Evolutionary conservation across 805 yeast species (phyloP).

Genomic region (Barnettozyma sp.): DNA sequence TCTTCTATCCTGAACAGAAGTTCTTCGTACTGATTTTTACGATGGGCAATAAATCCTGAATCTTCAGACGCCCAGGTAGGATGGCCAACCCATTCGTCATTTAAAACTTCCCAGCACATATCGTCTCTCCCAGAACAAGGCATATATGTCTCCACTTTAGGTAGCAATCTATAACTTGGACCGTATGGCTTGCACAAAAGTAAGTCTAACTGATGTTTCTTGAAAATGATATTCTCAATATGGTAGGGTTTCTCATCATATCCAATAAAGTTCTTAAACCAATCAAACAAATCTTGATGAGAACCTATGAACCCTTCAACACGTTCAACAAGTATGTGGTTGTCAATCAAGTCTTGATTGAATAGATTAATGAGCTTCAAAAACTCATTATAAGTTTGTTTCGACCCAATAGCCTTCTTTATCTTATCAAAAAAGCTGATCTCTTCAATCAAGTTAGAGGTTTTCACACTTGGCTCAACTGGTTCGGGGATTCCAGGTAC

Average conservation of each 20-base stretch:
- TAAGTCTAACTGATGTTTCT: constrained; percentile 86
- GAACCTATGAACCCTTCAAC: constrained; percentile 82
- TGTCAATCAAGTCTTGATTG: constrained; percentile 86
- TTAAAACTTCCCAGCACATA: constrained; percentile 97
- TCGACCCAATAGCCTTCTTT: constrained; percentile 80
- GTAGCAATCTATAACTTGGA: constrained; percentile 87
- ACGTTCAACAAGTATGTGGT: constrained; percentile 70
- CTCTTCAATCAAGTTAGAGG: constrained; percentile 71
- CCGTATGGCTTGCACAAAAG: constrained; percentile 91
- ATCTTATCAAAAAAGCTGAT: constrained; percentile 87
- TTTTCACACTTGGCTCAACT: constrained; percentile 46
- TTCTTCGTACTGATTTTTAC: constrained; percentile 97
- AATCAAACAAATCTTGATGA: constrained; percentile 68
- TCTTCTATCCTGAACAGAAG: constrained; percentile 92
- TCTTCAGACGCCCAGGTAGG: constrained; percentile 99
- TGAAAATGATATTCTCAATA: constrained; percentile 80
- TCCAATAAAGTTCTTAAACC: constrained; percentile 93
- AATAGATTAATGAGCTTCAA: constrained; percentile 80
- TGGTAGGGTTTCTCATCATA: constrained; percentile 77
- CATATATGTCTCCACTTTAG: constrained; percentile 91
- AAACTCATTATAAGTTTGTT: constrained; percentile 87
- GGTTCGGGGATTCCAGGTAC: constrained; percentile 88
- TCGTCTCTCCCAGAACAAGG: constrained; percentile 98
- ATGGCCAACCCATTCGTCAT: constrained; percentile 99
- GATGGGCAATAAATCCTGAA: constrained; percentile 97